phyloP scores from a whole-genome alignment of 306 rosid genomes.

The Myrica gale region DNA sequence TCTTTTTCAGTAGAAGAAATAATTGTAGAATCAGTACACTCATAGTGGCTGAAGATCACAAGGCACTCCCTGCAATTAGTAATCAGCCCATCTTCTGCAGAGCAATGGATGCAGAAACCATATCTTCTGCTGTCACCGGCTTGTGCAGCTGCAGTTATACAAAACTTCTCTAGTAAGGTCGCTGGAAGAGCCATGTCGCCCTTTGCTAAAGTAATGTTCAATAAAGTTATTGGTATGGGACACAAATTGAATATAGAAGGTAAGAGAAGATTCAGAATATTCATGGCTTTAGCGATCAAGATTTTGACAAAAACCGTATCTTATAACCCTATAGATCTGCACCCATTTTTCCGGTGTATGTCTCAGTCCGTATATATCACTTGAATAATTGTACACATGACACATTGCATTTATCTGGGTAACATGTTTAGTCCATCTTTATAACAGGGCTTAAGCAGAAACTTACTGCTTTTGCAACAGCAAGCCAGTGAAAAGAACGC shows the following conservation, averaged over 20 bases:
- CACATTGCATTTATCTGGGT: neutral
- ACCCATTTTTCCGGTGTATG: neutral
- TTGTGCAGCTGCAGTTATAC: constrained; percentile 62
- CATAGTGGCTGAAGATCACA: constrained; percentile 4
- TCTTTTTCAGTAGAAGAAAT: neutral
- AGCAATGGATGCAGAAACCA: constrained; percentile 51
- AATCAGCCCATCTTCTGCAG: constrained; percentile 42
- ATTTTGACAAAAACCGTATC: neutral
- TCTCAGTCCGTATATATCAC: neutral
- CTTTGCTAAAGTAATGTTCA: neutral
- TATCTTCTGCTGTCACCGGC: constrained; percentile 75
- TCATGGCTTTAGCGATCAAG: neutral
- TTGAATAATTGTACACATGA: neutral
- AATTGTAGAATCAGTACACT: neutral
- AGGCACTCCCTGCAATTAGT: neutral
- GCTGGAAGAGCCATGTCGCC: too few species aligned
- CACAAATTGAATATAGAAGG: neutral
- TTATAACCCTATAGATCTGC: neutral
- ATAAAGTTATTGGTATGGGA: neutral
- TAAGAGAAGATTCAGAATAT: neutral
- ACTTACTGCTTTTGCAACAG: constrained; percentile 76
- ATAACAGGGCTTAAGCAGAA: constrained; percentile 3
- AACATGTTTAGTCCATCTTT: neutral
- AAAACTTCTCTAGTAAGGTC: constrained; percentile 14
- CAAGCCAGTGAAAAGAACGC: constrained; percentile 81